Percentiles rank a stretch among this genome's conserved stretches.
phyloP scores from a whole-genome alignment of 2,329 filamentous ascomycete species.

The Penicillium brasilianum region DNA sequence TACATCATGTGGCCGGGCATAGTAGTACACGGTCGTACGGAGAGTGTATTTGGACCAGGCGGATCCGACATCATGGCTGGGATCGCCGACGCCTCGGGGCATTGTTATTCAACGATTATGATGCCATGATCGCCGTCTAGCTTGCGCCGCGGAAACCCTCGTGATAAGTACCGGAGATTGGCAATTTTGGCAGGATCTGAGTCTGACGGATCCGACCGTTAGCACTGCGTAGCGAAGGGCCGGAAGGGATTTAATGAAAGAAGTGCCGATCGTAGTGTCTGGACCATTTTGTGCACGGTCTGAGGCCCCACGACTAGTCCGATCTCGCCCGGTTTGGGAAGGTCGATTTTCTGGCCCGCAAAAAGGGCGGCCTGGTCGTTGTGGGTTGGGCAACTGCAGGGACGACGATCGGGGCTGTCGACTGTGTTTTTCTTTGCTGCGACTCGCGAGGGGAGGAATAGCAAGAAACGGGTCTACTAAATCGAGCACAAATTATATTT shows the following conservation, averaged over 20 bases:
- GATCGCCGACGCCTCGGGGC: not conserved
- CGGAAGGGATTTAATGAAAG: slow-evolving; percentile 6
- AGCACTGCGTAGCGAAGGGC: not conserved
- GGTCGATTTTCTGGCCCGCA: not conserved
- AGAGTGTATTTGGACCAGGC: not conserved
- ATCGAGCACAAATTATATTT: not conserved
- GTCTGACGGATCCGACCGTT: slow-evolving; percentile 11
- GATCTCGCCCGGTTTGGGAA: slow-evolving; percentile 5
- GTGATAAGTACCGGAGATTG: slow-evolving; percentile 4
- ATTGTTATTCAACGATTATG: slow-evolving; percentile 7
- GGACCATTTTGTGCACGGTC: slow-evolving; percentile 8
- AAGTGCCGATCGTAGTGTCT: slow-evolving; percentile 12
- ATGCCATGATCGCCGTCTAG: slow-evolving; percentile 27
- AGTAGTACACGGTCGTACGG: not conserved
- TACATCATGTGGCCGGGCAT: not conserved
- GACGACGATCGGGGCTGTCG: not conserved
- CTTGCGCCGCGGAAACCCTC: not conserved
- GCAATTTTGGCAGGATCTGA: slow-evolving; percentile 15
- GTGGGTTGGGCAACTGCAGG: not conserved
- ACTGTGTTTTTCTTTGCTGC: not conserved
- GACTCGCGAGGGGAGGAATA: too few species aligned
- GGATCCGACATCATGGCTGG: slow-evolving; percentile 10
- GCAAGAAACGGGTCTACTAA: too few species aligned
- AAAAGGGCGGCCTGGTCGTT: not conserved
- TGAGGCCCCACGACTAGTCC: slow-evolving; percentile 4